Conservation (phyloP, 306 rosid species). For the Cucurbita moschata region DNA sequence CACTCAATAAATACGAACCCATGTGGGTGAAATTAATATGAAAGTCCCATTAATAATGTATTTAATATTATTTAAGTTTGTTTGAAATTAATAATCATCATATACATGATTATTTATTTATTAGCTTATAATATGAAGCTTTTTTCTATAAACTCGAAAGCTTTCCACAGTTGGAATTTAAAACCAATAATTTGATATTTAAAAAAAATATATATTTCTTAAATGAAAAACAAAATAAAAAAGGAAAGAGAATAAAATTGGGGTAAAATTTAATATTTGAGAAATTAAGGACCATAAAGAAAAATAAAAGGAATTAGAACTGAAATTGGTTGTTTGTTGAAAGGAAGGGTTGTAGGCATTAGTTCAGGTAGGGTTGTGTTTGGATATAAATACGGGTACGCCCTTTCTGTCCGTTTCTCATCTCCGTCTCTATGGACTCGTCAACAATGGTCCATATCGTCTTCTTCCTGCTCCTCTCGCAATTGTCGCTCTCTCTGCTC, state of each 20-base stretch:
- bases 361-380: not conserved
- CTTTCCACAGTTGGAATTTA: not conserved
- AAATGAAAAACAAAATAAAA: too few relatives aligned
- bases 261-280: too few relatives aligned
- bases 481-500: slow-evolving; percentile 34
- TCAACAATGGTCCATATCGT: slow-evolving; percentile 21
- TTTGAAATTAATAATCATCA: not conserved
- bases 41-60: not conserved
- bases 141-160: not conserved
- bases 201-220: too few relatives aligned
- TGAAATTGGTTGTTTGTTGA: not conserved
- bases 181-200: not conserved
- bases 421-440: not conserved
- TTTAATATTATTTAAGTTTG: not conserved
- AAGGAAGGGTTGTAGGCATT: not conserved
- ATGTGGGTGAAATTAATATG: not conserved
- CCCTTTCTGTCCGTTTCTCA: not conserved
- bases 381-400: not conserved
- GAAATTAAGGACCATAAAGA: too few relatives aligned
- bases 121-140: not conserved
- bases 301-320: too few relatives aligned
- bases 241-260: too few relatives aligned
- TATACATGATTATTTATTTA: not conserved
- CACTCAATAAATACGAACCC: not conserved
- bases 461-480: slow-evolving; percentile 21